Conservation (phyloP, 2,329 filamentous ascomycete species). For the Tolypocladium ophioglossoides region DNA sequence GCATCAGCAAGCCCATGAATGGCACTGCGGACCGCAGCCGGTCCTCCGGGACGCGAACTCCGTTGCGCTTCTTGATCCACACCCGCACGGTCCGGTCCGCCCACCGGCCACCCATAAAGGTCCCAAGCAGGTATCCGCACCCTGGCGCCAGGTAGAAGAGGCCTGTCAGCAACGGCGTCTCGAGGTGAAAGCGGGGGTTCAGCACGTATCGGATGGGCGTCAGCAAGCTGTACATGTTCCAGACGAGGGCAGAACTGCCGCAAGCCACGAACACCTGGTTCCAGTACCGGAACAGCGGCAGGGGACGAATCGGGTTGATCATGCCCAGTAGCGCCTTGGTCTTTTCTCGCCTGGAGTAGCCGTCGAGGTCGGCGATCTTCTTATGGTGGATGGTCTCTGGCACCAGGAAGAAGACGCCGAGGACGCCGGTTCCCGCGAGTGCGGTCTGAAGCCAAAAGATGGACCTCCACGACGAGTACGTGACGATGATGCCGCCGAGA, state of each 20-base stretch:
- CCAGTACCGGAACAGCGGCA: slow-evolving; percentile 55
- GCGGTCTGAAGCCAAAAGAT: slow-evolving; percentile 72
- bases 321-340: slow-evolving; percentile 46
- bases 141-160: slow-evolving; percentile 69
- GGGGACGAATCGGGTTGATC: slow-evolving; percentile 55
- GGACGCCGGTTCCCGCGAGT: slow-evolving; percentile 47
- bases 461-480: slow-evolving; percentile 59
- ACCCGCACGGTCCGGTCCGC: slow-evolving; percentile 56
- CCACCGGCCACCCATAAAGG: slow-evolving; percentile 61
- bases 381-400: slow-evolving; percentile 63
- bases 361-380: slow-evolving; percentile 49
- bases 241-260: slow-evolving; percentile 53
- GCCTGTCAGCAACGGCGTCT: slow-evolving; percentile 54
- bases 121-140: slow-evolving; percentile 57
- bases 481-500: slow-evolving; percentile 67
- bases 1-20: slow-evolving; percentile 47
- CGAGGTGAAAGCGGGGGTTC: slow-evolving; percentile 62
- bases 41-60: slow-evolving; percentile 56
- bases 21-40: slow-evolving; percentile 48
- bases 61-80: slow-evolving; percentile 49
- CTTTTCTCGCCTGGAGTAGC: slow-evolving; percentile 38
- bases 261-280: slow-evolving; percentile 53
- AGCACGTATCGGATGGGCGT: slow-evolving; percentile 63
- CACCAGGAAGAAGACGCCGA: slow-evolving; percentile 54
- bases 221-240: slow-evolving; percentile 56